Percentiles rank a stretch among this genome's conserved stretches.
These are phyloP conservation scores for Mycena rosella DNA, from an alignment of 768 basidiomycete genomes.

Conservation along the genomic window DNA sequence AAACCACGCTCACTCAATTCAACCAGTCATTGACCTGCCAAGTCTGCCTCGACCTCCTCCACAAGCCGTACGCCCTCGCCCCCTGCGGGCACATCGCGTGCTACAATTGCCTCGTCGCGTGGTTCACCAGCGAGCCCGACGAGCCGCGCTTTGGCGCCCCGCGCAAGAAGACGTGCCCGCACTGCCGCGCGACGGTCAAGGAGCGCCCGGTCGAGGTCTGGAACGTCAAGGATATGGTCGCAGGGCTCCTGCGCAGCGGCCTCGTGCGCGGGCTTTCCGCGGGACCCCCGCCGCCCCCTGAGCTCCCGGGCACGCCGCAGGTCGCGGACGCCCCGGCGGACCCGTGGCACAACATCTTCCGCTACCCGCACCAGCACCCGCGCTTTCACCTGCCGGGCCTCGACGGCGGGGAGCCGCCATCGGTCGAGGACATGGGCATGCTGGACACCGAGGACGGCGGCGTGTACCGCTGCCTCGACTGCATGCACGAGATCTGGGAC, in stretches of 20 bases:
- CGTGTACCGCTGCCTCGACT: conserved; percentile 81
- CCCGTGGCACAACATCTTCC: conserved; percentile 79
- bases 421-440: conserved; percentile 66
- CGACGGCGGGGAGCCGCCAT: conserved; percentile 38
- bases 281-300: conserved; percentile 44
- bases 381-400: conserved; percentile 34
- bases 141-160: conserved; percentile 64
- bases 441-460: conserved; percentile 82
- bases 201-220: conserved; percentile 80
- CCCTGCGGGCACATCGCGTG: conserved; percentile 85
- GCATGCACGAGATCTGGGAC: conserved; percentile 83
- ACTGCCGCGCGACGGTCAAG: conserved; percentile 72
- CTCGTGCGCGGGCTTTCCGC: conserved; percentile 53
- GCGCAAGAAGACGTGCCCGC: conserved; percentile 76
- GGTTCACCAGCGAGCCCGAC: conserved; percentile 72
- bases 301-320: conserved; percentile 40
- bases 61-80: conserved; percentile 79
- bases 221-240: conserved; percentile 76
- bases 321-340: conserved; percentile 50
- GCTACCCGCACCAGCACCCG: conserved; percentile 44
- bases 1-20: conserved; percentile 64
- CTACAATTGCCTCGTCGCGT: conserved; percentile 77
- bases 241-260: conserved; percentile 63
- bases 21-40: conserved; percentile 80
- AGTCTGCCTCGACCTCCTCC: conserved; percentile 81